Conservation (phyloP, 2,329 filamentous ascomycete species). For the Claviceps spartinae region DNA sequence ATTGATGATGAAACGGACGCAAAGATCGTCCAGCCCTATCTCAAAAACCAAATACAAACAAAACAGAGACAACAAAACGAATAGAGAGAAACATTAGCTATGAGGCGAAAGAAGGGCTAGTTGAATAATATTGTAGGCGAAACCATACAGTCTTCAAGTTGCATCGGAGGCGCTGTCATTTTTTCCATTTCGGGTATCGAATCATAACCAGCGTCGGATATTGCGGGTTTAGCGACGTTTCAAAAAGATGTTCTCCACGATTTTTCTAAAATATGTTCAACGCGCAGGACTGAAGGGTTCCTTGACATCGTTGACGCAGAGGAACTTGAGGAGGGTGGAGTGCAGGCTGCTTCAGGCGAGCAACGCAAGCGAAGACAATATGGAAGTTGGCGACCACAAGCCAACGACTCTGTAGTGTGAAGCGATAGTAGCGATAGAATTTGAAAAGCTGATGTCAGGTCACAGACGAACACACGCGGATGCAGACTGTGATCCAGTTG, state of each 20-base stretch:
- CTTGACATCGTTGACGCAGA: conserved; percentile 17
- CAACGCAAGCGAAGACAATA: not conserved
- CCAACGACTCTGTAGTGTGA: not conserved
- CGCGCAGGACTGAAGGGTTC: conserved; percentile 16
- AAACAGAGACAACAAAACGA: not conserved
- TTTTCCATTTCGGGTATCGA: conserved; percentile 24
- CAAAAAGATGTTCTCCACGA: conserved; percentile 15
- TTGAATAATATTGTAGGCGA: not conserved
- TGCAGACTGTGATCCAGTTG: not conserved
- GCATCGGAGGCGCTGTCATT: conserved; percentile 70
- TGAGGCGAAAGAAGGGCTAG: not conserved
- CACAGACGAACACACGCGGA: not conserved
- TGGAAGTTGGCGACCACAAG: not conserved
- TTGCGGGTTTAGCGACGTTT: not conserved
- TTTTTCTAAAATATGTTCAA: conserved; percentile 18
- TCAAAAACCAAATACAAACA: not conserved
- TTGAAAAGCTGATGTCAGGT: not conserved
- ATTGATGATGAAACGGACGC: conserved; percentile 96
- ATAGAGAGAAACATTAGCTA: conserved; percentile 10
- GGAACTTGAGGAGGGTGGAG: not conserved
- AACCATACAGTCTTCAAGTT: conserved; percentile 70
- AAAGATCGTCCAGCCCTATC: conserved; percentile 88
- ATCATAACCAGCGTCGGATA: conserved; percentile 7
- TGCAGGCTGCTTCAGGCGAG: not conserved
- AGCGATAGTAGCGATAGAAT: not conserved